phyloP scores from a whole-genome alignment of 352 stramenopile genomes.

The Phytophthora pinifolia region DNA sequence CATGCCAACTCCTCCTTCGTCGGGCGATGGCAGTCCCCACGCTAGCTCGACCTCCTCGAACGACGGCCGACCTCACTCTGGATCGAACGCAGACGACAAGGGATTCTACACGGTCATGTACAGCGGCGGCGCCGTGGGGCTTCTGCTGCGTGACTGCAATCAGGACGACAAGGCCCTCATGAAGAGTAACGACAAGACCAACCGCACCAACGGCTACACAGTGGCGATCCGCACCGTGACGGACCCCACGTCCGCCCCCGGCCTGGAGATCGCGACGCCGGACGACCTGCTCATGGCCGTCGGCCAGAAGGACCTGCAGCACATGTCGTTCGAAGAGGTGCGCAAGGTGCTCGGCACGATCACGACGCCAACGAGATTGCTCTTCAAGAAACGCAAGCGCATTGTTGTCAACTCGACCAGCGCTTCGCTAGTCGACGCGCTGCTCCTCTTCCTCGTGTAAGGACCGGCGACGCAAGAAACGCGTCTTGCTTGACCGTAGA shows the following conservation, averaged over 20 bases:
- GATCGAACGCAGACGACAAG: conserved; percentile 35
- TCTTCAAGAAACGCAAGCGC: conserved; percentile 66
- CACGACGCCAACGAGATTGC: conserved; percentile 42
- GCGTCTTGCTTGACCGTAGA: neutral
- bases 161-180: conserved; percentile 41
- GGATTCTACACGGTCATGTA: conserved; percentile 74
- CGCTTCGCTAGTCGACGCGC: conserved; percentile 52
- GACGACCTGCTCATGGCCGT: conserved; percentile 79
- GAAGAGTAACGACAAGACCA: conserved; percentile 53
- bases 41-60: conserved; percentile 24
- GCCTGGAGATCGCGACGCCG: conserved; percentile 48
- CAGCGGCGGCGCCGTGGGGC: conserved; percentile 44
- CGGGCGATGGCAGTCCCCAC: conserved; percentile 15
- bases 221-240: conserved; percentile 60
- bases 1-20: conserved; percentile 5
- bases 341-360: conserved; percentile 47
- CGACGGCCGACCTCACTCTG: conserved; percentile 14
- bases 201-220: conserved; percentile 68
- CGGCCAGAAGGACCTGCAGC: conserved; percentile 59
- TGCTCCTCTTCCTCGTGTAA: conserved; percentile 75
- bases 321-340: conserved; percentile 63
- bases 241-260: conserved; percentile 41
- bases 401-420: conserved; percentile 32
- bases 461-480: conserved; percentile 1
- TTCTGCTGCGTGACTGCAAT: conserved; percentile 50